Percentiles rank a stretch among this genome's conserved stretches.
Evolutionary conservation across 495 filamentous ascomycete species (phyloP).

Genomic region (Aspergillus diversus): DNA sequence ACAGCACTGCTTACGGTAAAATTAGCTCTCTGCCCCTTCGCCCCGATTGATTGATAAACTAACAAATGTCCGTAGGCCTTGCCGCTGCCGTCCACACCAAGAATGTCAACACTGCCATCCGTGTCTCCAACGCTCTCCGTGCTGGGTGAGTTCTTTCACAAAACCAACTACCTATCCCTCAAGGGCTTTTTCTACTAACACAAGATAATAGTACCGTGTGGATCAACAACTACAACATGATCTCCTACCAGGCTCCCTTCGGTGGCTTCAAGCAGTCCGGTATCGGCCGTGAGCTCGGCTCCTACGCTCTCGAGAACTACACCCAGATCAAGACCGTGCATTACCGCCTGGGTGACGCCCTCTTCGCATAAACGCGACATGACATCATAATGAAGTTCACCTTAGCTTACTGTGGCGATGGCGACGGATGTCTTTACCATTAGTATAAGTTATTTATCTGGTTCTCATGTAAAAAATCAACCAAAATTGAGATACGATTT

Average conservation of each 20-base stretch:
- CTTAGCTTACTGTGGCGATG: slow-evolving; percentile 6
- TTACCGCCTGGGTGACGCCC: slow-evolving; percentile 64
- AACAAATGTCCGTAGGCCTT: slow-evolving; percentile 54
- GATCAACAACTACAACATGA: slow-evolving; percentile 91
- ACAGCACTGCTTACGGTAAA: slow-evolving; percentile 73
- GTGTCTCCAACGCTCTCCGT: slow-evolving; percentile 76
- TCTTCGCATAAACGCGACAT: slow-evolving; percentile 52
- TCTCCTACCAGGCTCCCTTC: slow-evolving; percentile 82
- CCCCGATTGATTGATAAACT: slow-evolving; percentile 7
- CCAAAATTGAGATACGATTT: slow-evolving; percentile 10
- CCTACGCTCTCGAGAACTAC: slow-evolving; percentile 92
- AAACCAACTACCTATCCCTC: not conserved
- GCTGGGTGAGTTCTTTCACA: slow-evolving; percentile 59
- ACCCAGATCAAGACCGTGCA: slow-evolving; percentile 76
- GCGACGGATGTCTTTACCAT: not conserved
- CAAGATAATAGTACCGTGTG: slow-evolving; percentile 69
- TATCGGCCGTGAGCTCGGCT: slow-evolving; percentile 92
- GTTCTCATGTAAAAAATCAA: slow-evolving; percentile 7
- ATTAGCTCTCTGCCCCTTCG: not conserved
- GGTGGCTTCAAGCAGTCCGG: slow-evolving; percentile 94
- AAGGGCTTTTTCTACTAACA: slow-evolving; percentile 20
- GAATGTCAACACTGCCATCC: slow-evolving; percentile 90
- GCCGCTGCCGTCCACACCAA: slow-evolving; percentile 92
- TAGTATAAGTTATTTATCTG: not conserved
- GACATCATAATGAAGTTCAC: slow-evolving; percentile 16